These are phyloP conservation scores for Talaromyces proteolyticus DNA, from an alignment of 495 filamentous ascomycete genomes.

Conservation along the genomic window DNA sequence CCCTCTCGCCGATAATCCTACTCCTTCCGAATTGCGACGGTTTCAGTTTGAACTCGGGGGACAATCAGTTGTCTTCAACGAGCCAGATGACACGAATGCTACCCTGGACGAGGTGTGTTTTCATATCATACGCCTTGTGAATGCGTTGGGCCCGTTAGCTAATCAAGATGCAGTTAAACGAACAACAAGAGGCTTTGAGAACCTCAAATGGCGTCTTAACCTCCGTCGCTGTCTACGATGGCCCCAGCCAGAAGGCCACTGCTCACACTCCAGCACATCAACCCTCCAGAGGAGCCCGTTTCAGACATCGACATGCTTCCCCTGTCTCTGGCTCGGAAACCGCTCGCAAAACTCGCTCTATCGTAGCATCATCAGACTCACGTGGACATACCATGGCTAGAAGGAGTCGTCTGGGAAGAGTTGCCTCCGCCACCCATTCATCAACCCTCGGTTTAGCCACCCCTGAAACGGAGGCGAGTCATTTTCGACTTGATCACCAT, in stretches of 20 bases:
- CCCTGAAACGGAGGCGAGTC: constrained; percentile 34
- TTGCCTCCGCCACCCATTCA: constrained; percentile 15
- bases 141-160: background rate
- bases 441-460: constrained; percentile 33
- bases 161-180: constrained; percentile 34
- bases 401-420: constrained; percentile 9
- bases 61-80: constrained; percentile 57
- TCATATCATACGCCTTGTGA: background rate
- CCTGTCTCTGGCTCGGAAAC: constrained; percentile 56
- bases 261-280: constrained; percentile 18
- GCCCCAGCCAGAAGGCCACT: constrained; percentile 21
- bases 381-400: constrained; percentile 15
- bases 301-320: constrained; percentile 47
- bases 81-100: constrained; percentile 54
- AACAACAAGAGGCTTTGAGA: constrained; percentile 42
- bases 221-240: constrained; percentile 32
- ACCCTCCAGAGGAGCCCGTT: constrained; percentile 17
- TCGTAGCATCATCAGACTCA: constrained; percentile 29
- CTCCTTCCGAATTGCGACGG: constrained; percentile 66
- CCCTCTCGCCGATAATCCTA: constrained; percentile 76
- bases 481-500: constrained; percentile 23
- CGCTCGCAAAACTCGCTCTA: constrained; percentile 21
- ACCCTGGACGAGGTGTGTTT: constrained; percentile 51
- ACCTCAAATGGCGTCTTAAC: constrained; percentile 51
- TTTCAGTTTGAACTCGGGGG: constrained; percentile 69